Evolutionary conservation across 2,329 filamentous ascomycete genomes (phyloP), one percentile per base, ranked within the genome.

Genomic region (Claviceps maximensis): DNA sequence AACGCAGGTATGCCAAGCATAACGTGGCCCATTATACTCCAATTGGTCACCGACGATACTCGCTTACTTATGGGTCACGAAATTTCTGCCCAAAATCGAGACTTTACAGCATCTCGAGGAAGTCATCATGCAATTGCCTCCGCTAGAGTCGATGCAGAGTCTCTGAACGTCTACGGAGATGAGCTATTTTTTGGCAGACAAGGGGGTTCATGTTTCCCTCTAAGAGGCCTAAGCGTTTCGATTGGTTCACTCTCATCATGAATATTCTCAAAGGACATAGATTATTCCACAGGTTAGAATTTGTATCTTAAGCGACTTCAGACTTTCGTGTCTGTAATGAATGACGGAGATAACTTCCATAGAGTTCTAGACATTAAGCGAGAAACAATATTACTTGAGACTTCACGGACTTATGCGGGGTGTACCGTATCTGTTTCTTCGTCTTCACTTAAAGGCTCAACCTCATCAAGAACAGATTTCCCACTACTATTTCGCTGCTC

Each of bases 391-490:
- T 29, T 27, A 23, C 15, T 8, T 21, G 9, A 44, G 38, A 38
- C 13, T 51, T 17, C 42, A 15, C 36, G 17, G 23, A 7, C 13
- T 55, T 60, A 63, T 50, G 41, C 51, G 42, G 61, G 61, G 54
- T 68, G 59, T 44, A 69, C 59, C 27, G 69, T 72, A 58, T 75
- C 73, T 15, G 64, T 65, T 50, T 75, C 71, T 47, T 78, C 75
- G 47, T 83, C 80, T 61, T 93, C 88, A 63, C 94, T 93, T 63
- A 96, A 77, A 2, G 82, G 84, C 66, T 96, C 87, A 3, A 98
- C 91, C 62, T 95, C 89, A 58, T 95, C 89, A 52, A 97, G 80
- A 0, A 89, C 89, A 38, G 79, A 82, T 36, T 82, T 79, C 52
- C 87, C 74, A 58, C 86, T 87, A 27, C 67, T 62, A 10, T 69